Evolutionary conservation across 805 yeast species (phyloP), one percentile per base, ranked within the genome.

Genomic region (Candida orba): DNA sequence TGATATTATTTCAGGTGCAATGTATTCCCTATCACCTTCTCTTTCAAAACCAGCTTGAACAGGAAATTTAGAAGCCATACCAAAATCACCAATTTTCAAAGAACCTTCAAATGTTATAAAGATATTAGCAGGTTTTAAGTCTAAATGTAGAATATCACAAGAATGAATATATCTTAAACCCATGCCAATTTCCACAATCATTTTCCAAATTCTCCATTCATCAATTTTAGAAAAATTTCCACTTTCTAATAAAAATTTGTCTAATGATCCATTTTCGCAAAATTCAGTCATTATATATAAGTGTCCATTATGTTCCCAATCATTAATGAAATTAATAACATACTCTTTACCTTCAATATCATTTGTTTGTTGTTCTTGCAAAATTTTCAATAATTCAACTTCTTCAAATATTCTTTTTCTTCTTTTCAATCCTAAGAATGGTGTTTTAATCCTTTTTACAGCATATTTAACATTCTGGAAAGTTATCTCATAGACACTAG

Each of bases 121-220:
- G 4, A 93, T 79, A 62, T 93, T 93, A 2, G 97, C 96, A 1
- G 99, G 99, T 64, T 93, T 93, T 58, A 93, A 65, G 64, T 93
- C 99, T 42, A 93, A 67, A 65, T 93, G 99, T 40, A 90, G 68
- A 42, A 86, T 82, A 47, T 75, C 75, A 49, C 83, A 80, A 36
- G 78, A 71, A 60, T 93, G 99, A 39, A 93, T 81, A 59, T 79
- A 89, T 51, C 78, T 72, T 47, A 93, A 67, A 0, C 97, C 99
- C 56, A 78, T 72, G 35, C 87, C 65, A 15, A 90, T 71, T 60
- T 91, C 99, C 41, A 84, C 81, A 52, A 93, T 69, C 37, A 93
- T 91, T 66, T 93, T 93, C 99, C 99, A 93, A 34, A 91, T 90
- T 53, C 99, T 75, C 84, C 96, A 93, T 62, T 93, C 99, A 59